Base-by-base conservation (phyloP, 345 rosid genomes). In the Acer saccharum region DNA sequence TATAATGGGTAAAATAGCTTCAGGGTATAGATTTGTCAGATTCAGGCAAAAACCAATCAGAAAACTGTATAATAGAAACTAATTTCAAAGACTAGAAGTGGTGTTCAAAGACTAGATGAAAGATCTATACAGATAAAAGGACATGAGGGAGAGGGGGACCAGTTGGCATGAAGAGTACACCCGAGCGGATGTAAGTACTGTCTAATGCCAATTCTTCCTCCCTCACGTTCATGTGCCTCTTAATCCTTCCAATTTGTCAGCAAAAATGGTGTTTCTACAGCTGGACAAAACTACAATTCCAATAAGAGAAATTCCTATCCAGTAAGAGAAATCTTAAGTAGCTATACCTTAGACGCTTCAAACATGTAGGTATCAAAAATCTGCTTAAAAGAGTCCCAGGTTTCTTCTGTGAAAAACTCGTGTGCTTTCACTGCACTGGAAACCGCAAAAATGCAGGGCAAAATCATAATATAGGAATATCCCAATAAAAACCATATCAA, bases 361-460 rank as follows among this genome's bases (percentile, higher is more conserved):
- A 86, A 83, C 98, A 96, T 92, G 76, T 91, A 90, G 72, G 84
- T 82, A 66, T 88, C 91, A 80, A 93, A 96, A 68, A 90, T 92
- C 91, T 90, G 95, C 85, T 87, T 87, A 90, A 94, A 92, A 6
- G 84, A 81, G 79, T 88, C 97, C 98, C 96, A 90, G 75, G 83
- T 85, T 90, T 90, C 98, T 86, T 94, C 97, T 11, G 90, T 85
- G 79, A 96, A 92, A 87, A 91, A 95, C 90, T 91, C 95, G 85
- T 92, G 98, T 79, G 98, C 95, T 81, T 90, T 92, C 81, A 94
- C 92, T 55, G 91, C 94, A 88, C 98, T 96, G 92, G 74, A 87
- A 83, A 84, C 79, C 79, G 75, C 73, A 86, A 81, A 76, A 71
- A 72, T 62, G 63, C 70, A 87, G 79, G 54, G 75, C 77, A 85